phyloP scores from a whole-genome alignment of 345 rosid species.

The Dipteronia sinensis region DNA sequence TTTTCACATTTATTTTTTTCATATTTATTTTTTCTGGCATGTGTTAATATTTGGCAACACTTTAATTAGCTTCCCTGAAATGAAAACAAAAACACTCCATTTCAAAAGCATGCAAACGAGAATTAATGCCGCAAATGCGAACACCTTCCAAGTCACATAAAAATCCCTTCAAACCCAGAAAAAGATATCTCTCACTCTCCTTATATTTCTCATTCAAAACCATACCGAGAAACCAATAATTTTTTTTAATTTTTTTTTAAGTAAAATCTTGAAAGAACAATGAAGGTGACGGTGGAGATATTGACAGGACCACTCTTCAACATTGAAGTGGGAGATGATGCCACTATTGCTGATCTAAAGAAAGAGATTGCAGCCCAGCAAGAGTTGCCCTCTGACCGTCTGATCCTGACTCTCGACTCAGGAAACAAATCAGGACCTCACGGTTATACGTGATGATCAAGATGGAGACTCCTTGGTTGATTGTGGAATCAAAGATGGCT shows the following conservation, averaged over 20 bases:
- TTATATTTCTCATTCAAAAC: background rate
- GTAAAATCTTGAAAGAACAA: slow-evolving; percentile 14
- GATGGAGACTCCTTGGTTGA: slow-evolving; percentile 45
- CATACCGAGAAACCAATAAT: background rate
- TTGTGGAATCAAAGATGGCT: slow-evolving; percentile 53
- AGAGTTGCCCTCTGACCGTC: slow-evolving; percentile 49
- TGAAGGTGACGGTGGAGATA: slow-evolving; percentile 75
- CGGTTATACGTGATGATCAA: slow-evolving; percentile 29
- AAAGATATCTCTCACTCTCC: background rate
- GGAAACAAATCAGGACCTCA: slow-evolving; percentile 16
- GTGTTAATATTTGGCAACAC: background rate
- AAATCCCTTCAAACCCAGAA: background rate
- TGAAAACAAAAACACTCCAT: background rate
- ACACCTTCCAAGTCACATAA: slow-evolving; percentile 12
- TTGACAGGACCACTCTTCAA: slow-evolving; percentile 61
- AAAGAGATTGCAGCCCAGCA: slow-evolving; percentile 50
- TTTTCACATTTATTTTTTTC: background rate
- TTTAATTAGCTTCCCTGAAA: too few species aligned
- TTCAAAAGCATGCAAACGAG: slow-evolving; percentile 23
- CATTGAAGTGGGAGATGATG: slow-evolving; percentile 45
- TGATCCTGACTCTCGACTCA: slow-evolving; percentile 44
- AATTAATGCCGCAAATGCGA: slow-evolving; percentile 27
- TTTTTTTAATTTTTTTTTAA: background rate
- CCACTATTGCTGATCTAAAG: slow-evolving; percentile 59
- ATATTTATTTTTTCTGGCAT: background rate